Percentiles rank a stretch among this genome's conserved stretches.
Evolutionary conservation across 225 moss, liverwort and hornwort genomes (phyloP).

Genomic region (Takakia lepidozioides): DNA sequence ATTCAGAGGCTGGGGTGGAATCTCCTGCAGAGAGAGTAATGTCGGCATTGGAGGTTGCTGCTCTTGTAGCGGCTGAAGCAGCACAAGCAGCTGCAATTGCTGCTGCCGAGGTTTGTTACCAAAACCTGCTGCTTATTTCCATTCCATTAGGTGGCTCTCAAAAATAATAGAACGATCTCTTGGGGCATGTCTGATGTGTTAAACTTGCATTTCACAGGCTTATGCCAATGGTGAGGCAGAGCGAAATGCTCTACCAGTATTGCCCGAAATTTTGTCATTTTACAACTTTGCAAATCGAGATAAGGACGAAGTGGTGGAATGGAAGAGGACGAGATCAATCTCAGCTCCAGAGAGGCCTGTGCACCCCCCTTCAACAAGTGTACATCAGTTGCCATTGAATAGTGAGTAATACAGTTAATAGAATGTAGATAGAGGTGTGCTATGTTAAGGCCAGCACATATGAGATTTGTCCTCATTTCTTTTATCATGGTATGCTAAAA

Average conservation of each 20-base stretch:
- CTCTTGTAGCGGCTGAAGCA: conserved; percentile 51
- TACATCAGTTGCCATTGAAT: too few species aligned
- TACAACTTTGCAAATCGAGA: conserved; percentile 59
- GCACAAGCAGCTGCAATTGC: conserved; percentile 55
- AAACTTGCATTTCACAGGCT: conserved; percentile 34
- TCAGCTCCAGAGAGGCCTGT: conserved; percentile 16
- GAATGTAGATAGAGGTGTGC: too few species aligned
- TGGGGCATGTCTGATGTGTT: neutral
- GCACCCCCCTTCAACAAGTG: conserved; percentile 12
- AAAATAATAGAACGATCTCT: too few species aligned
- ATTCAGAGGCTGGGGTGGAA: too few species aligned
- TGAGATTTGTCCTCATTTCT: too few species aligned
- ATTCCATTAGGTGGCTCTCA: too few species aligned
- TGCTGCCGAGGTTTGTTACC: too few species aligned
- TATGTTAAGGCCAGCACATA: too few species aligned
- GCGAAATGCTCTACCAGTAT: conserved; percentile 33
- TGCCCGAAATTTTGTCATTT: conserved; percentile 57
- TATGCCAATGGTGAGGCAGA: conserved; percentile 49
- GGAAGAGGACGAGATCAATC: conserved; percentile 41
- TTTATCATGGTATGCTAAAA: too few species aligned
- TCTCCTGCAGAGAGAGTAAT: too few species aligned
- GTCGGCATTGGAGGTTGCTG: conserved; percentile 39
- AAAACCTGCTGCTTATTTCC: too few species aligned
- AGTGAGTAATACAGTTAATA: too few species aligned
- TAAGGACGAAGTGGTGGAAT: conserved; percentile 37